phyloP scores from a whole-genome alignment of 164 flowering plant genomes.

The Vitis riparia region DNA sequence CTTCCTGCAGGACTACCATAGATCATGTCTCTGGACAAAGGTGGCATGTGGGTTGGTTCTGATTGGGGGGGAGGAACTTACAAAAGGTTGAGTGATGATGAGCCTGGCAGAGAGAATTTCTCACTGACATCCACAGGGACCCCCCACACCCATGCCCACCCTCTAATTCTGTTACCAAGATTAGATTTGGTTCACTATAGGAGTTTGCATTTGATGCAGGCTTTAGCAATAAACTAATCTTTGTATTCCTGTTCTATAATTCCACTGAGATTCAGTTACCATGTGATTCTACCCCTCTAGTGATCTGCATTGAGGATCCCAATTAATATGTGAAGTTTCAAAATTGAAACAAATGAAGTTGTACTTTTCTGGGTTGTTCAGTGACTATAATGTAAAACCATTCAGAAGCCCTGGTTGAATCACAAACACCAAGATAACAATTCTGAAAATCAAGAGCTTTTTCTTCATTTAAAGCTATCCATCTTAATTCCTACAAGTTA shows the following conservation, averaged over 20 bases:
- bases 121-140: conserved; percentile 18
- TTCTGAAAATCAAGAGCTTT: too few species aligned
- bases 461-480: too few species aligned
- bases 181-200: conserved; percentile 16
- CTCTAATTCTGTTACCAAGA: conserved; percentile 18
- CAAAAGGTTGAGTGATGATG: conserved; percentile 11
- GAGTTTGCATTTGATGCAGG: conserved; percentile 2
- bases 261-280: conserved; percentile 1
- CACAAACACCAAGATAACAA: too few species aligned
- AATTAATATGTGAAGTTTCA: background rate
- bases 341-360: too few species aligned
- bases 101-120: conserved; percentile 21
- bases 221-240: background rate
- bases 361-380: too few species aligned
- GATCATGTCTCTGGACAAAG: conserved; percentile 29
- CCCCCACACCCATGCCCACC: conserved; percentile 5
- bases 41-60: conserved; percentile 28
- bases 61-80: conserved; percentile 14
- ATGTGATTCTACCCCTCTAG: conserved; percentile 1
- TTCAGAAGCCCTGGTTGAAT: too few species aligned
- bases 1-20: conserved; percentile 25
- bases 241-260: background rate
- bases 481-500: too few species aligned
- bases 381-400: too few species aligned
- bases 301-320: background rate